Percentiles rank a stretch among this genome's conserved stretches.
Evolutionary conservation across 1,139 yeast genomes (phyloP).

Genomic region (Suhomyces choctaworum): DNA sequence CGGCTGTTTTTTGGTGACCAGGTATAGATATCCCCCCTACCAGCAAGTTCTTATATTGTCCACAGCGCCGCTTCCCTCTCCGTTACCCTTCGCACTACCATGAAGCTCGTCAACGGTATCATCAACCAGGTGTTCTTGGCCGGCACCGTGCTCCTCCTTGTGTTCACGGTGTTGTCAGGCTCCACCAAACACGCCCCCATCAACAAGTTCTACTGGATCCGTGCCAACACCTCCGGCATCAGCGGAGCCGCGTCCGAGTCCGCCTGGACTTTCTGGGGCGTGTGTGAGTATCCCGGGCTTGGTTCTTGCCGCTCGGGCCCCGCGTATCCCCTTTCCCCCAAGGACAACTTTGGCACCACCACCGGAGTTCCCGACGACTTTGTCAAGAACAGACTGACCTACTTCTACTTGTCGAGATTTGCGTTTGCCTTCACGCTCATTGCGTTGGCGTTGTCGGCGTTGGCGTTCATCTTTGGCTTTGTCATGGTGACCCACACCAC

Average conservation of each 20-base stretch:
- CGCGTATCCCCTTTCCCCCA: constrained; percentile 71
- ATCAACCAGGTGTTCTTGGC: constrained; percentile 46
- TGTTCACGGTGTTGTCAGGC: constrained; percentile 68
- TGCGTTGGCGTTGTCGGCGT: constrained; percentile 55
- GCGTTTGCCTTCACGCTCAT: constrained; percentile 65
- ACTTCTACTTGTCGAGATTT: constrained; percentile 69
- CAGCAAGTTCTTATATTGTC: too few relatives aligned
- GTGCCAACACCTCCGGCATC: constrained; percentile 64
- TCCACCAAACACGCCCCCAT: constrained; percentile 61
- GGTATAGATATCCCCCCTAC: too few relatives aligned
- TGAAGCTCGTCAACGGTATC: constrained; percentile 38
- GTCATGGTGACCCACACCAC: constrained; percentile 55
- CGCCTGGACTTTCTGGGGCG: constrained; percentile 86
- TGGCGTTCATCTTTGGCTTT: constrained; percentile 46
- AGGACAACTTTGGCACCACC: constrained; percentile 61
- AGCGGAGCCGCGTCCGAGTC: constrained; percentile 52
- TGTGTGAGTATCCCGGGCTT: constrained; percentile 49
- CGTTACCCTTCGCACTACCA: constrained; percentile 11
- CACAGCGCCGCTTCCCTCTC: not conserved
- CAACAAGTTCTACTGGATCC: constrained; percentile 66
- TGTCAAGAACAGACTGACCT: constrained; percentile 55
- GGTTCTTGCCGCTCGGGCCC: constrained; percentile 50
- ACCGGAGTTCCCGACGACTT: constrained; percentile 55
- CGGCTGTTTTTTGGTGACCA: not conserved
- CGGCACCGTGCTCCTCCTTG: constrained; percentile 56